Evolutionary conservation across 805 yeast genomes (phyloP).

Genomic region (Lachancea lanzarotensis): DNA sequence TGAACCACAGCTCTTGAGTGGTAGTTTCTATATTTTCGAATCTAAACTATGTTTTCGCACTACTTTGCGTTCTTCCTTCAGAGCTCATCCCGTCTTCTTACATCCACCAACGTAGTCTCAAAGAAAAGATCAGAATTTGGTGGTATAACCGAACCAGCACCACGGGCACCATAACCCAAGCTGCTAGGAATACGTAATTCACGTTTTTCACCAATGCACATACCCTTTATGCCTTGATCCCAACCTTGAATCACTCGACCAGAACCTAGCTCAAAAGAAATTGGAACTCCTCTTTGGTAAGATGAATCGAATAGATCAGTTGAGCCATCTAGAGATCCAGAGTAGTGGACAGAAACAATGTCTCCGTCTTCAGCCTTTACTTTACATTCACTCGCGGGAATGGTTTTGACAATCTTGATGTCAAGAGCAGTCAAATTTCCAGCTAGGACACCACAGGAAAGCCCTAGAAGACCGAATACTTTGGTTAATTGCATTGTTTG

Average conservation of each 20-base stretch:
- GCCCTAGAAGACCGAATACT: neutral
- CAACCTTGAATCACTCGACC: slow-evolving; percentile 85
- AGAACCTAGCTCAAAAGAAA: slow-evolving; percentile 63
- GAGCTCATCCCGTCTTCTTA: slow-evolving; percentile 8
- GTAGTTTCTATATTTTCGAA: too few species aligned
- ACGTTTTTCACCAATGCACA: slow-evolving; percentile 88
- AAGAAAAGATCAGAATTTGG: slow-evolving; percentile 59
- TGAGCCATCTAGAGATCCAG: slow-evolving; percentile 54
- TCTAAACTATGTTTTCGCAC: too few species aligned
- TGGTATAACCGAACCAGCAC: slow-evolving; percentile 74
- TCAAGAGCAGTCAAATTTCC: slow-evolving; percentile 24
- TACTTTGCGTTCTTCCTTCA: too few species aligned
- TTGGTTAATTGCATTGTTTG: slow-evolving; percentile 1
- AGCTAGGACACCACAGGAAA: slow-evolving; percentile 11
- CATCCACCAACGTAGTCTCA: slow-evolving; percentile 26
- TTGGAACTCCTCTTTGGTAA: slow-evolving; percentile 54
- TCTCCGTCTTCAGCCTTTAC: slow-evolving; percentile 61
- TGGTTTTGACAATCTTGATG: slow-evolving; percentile 42
- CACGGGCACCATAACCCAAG: slow-evolving; percentile 70
- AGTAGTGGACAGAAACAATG: slow-evolving; percentile 66
- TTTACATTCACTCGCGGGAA: slow-evolving; percentile 47
- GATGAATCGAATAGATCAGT: slow-evolving; percentile 77
- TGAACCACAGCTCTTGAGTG: too few species aligned
- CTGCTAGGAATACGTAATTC: slow-evolving; percentile 71
- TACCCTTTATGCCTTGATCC: slow-evolving; percentile 77